Evolutionary conservation across 164 flowering plant genomes (phyloP), one percentile per base, ranked within the genome.

Genomic region (Taxillus chinensis): DNA sequence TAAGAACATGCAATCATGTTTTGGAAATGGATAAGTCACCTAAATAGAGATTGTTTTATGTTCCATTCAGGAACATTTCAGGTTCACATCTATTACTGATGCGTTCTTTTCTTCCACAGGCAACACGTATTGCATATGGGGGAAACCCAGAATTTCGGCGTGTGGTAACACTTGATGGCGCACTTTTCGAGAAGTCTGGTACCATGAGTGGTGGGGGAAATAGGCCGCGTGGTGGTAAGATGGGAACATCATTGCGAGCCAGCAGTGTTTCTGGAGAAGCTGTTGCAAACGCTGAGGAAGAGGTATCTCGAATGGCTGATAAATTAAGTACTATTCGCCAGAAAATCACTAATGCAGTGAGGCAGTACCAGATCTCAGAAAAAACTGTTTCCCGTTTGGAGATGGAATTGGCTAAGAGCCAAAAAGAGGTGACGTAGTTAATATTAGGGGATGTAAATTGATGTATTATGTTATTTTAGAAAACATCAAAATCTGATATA

Each of bases 161-260:
- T 53, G 96, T 91, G 12, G 99, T 95, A 46, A 87, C 99, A 60
- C 74, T 95, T 70, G 93, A 95, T 64, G 99, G 99, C 67, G 85
- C 92, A 16, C 82, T 95, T 42, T 84, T 91, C 75, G 97, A 91
- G 67, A 89, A 83, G 73, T 82, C 95, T 53, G 99, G 99, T 53
- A 95, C 99, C 3, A 95, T 95, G 97, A 89, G 86, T 76, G 99
- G 99, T 61, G 99, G 99, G 4, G 97, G 99, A 15, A 63, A 75
- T 67, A 91, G 79, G 75, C 97, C 96, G 39, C 89, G 93, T 52
- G 97, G 97, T 70, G 99, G 99, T 60, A 91, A 82, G 73, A 95
- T 95, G 86, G 93, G 96, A 6, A 83, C 96, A 57, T 84, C 96
- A 46, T 83, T 91, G 64, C 86, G 86, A 67, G 86, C 81, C 15